phyloP scores from a whole-genome alignment of 129 eudicot genomes.

The Flaveria ramosissima region DNA sequence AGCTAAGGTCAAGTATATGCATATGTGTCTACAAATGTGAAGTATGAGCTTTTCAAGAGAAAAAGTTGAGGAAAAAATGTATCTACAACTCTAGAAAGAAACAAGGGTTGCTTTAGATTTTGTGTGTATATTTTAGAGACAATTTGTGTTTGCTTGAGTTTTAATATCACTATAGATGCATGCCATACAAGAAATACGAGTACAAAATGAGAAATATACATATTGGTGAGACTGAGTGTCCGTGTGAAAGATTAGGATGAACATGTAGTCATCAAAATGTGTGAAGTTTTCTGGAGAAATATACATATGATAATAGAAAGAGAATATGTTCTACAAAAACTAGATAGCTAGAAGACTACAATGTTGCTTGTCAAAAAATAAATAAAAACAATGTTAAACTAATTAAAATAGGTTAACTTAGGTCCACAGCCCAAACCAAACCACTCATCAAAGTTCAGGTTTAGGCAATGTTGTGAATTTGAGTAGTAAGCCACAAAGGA shows the following conservation, averaged over 20 bases:
- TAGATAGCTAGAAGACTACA: not conserved
- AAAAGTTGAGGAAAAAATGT: not conserved
- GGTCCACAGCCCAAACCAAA: not conserved
- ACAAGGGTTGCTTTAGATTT: not conserved
- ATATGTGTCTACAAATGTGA: not conserved
- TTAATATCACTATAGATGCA: not conserved
- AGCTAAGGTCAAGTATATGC: not conserved
- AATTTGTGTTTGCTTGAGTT: not conserved
- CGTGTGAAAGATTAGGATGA: not conserved
- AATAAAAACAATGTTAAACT: not conserved
- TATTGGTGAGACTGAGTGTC: not conserved
- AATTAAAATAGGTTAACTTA: not conserved
- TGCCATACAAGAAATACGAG: not conserved
- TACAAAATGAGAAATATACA: slow-evolving; percentile 2
- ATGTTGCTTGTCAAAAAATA: not conserved
- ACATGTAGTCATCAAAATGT: slow-evolving; percentile 2
- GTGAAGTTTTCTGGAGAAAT: not conserved
- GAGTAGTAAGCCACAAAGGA: not conserved
- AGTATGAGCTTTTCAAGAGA: slow-evolving; percentile 2
- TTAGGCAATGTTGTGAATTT: not conserved
- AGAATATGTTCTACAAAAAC: slow-evolving; percentile 2
- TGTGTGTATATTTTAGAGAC: not conserved
- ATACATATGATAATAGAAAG: not conserved
- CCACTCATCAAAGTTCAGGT: slow-evolving; percentile 3
- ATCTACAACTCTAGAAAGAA: not conserved